phyloP scores from a whole-genome alignment of 495 filamentous ascomycete species.

The Podospora australis region DNA sequence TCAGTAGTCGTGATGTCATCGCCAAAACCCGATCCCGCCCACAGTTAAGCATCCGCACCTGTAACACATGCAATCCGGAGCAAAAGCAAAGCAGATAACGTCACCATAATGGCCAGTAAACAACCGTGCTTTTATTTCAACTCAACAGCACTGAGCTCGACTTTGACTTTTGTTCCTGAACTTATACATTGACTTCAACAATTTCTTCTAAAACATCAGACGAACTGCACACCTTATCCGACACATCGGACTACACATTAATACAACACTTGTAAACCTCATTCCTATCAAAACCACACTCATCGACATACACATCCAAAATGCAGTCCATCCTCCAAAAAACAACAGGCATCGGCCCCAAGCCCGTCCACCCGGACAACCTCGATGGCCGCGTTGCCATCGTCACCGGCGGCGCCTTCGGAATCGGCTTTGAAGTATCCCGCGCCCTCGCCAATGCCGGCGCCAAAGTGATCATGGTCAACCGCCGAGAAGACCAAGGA shows the following conservation, averaged over 20 bases:
- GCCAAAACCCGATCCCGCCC: no score
- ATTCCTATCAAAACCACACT: no score
- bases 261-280: neutral
- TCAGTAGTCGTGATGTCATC: no score
- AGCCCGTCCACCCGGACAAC: conserved; percentile 18
- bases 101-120: no score
- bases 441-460: conserved; percentile 30
- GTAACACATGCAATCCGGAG: no score
- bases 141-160: no score
- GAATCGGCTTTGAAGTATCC: conserved; percentile 48
- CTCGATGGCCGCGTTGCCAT: conserved; percentile 42
- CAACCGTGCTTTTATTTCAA: no score
- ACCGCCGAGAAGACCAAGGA: conserved; percentile 36
- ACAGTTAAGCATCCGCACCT: no score
- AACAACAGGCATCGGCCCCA: conserved; percentile 21
- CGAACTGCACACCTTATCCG: neutral
- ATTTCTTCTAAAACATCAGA: neutral
- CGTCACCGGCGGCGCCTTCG: conserved; percentile 49
- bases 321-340: conserved; percentile 27
- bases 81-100: no score
- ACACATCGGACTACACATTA: neutral
- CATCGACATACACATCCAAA: conserved; percentile 3
- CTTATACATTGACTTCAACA: neutral
- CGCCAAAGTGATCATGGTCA: conserved; percentile 33
- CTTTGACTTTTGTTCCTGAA: no score